These are phyloP conservation scores for Yamadazyma mexicana DNA, from an alignment of 1,139 yeast species.

Conservation along the genomic window DNA sequence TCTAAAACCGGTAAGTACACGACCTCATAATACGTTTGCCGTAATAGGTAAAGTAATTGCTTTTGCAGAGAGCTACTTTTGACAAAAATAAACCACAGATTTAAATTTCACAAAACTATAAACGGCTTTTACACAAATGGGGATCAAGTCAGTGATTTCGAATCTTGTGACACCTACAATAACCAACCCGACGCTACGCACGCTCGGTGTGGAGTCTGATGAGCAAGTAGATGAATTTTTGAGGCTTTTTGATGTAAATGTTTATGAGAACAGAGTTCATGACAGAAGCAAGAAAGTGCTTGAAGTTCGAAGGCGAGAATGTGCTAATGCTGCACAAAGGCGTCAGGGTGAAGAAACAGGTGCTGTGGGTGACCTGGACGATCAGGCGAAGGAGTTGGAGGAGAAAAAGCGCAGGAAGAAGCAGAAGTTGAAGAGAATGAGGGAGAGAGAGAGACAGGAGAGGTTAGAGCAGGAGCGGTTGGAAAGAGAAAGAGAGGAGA, in stretches of 20 bases:
- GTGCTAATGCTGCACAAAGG: background rate
- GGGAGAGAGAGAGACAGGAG: constrained; percentile 2
- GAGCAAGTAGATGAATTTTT: constrained; percentile 6
- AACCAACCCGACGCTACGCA: constrained; percentile 14
- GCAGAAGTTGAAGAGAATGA: constrained; percentile 1
- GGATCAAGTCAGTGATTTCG: constrained; percentile 12
- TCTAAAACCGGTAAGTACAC: too few species aligned
- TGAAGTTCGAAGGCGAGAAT: background rate
- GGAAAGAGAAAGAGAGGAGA: background rate
- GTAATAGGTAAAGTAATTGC: too few species aligned
- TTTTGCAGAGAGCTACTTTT: too few species aligned
- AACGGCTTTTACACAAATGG: too few species aligned
- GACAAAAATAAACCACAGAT: too few species aligned
- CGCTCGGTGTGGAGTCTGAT: constrained; percentile 3
- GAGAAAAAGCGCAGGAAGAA: constrained; percentile 2
- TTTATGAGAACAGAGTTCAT: constrained; percentile 5
- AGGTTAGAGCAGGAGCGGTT: background rate
- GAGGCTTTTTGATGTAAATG: constrained; percentile 5
- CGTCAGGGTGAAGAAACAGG: too few species aligned
- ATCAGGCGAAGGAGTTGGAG: background rate
- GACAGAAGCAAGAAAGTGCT: constrained; percentile 6
- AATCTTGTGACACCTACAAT: constrained; percentile 16
- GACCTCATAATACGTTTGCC: too few species aligned
- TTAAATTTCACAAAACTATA: too few species aligned
- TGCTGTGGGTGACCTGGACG: too few species aligned